Evolutionary conservation across 495 filamentous ascomycete genomes (phyloP), one percentile per base, ranked within the genome.

Genomic region (Friedmanniomyces simplex): DNA sequence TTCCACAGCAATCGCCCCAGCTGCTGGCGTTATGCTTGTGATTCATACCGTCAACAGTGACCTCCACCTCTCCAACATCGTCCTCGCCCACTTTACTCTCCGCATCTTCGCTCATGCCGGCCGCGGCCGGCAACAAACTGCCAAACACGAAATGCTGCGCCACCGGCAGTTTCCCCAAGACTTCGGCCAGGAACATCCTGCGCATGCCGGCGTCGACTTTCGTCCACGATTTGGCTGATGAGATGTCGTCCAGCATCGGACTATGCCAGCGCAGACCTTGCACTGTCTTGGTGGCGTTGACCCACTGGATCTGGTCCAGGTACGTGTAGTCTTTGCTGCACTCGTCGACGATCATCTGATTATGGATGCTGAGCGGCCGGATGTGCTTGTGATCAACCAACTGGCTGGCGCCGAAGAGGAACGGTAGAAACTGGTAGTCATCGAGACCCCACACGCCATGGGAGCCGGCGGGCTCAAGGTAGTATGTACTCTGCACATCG

Each of bases 71-170:
- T 24, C 71, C 81, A n/a, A 74, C 77, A 50, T 79, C 79, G 0
- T 65, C 61, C 50, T 73, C 77, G 0, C 73, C 69, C 21, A 79
- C 79, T 8, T 77, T 75, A 21, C 72, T 72, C 53, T 76, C 70
- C 14, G 61, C 72, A 34, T 66, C 63, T 37, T 73, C 76, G 47
- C 82, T 85, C 93, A 97, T 96, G 1, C 82, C 88, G 55, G 88
- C 80, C 1, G 72, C 80, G 1, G 91, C 88, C 1, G 88, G 85
- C 2, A 99, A 73, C 39, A 98, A 72, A 11, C 76, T 76, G n/a
- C 94, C 93, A 69, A 99, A 99, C 26, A 94, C 67, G 67, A 99
- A 97, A 69, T 99, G 94, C 68, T 99, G 93, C 85, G 96, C 96
- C 41, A 99, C 93, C 7, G 94, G 94, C 53, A 97, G 68, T 72